Evolutionary conservation across 1,284 basidiomycete genomes (phyloP).

Genomic region (Puccinia brachypodii): DNA sequence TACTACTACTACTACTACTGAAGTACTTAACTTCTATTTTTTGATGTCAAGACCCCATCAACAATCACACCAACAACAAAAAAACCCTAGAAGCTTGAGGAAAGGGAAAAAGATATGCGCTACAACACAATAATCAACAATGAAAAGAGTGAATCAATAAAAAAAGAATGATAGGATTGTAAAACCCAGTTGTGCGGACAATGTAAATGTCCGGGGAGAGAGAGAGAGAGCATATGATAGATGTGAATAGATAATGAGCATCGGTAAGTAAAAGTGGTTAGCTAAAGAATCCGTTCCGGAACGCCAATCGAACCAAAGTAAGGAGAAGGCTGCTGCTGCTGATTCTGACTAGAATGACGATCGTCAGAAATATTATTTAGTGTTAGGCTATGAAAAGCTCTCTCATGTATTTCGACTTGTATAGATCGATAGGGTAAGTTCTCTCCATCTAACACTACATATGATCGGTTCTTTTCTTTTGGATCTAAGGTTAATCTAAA

Average conservation of each 20-base stretch:
- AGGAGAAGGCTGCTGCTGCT: neutral
- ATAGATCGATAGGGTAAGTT: constrained; percentile 26
- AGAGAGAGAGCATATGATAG: too few relatives aligned
- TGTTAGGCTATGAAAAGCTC: neutral
- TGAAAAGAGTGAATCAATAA: neutral
- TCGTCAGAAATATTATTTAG: neutral
- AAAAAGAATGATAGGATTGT: neutral
- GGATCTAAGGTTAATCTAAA: constrained; percentile 31
- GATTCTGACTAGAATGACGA: neutral
- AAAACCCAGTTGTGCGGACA: neutral
- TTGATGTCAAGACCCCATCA: too few relatives aligned
- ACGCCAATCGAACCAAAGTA: constrained; percentile 37
- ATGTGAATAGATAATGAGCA: neutral
- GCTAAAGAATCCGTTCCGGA: constrained; percentile 4
- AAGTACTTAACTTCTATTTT: too few relatives aligned
- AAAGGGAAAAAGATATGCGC: neutral
- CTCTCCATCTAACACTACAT: constrained; percentile 35
- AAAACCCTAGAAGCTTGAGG: neutral
- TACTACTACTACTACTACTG: too few relatives aligned
- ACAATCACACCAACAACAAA: too few relatives aligned
- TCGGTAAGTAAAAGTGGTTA: too few relatives aligned
- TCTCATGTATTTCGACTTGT: constrained; percentile 32
- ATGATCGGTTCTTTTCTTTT: neutral
- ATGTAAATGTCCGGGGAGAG: neutral
- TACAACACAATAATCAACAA: neutral